Base-by-base conservation (phyloP, 2,329 filamentous ascomycete genomes). In the Ophiostoma triangulosporum region DNA sequence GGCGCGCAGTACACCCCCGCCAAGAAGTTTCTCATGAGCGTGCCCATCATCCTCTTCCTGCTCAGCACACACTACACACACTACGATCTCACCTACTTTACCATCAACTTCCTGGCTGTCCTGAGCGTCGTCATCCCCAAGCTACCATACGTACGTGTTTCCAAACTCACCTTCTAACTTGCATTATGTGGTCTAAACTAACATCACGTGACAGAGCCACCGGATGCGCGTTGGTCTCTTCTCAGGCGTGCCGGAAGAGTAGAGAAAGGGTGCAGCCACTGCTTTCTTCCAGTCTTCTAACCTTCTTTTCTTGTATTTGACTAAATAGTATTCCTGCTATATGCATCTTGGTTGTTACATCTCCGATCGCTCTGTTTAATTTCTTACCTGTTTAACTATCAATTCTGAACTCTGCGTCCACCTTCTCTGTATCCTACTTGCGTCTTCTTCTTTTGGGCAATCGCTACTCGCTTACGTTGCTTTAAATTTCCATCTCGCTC, bases 1-100 rank as follows among this genome's bases (percentile, higher is more conserved):
- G 93, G 93, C 48, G 93, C 93, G 62, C 93, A 98, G 69, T 98
- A 97, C 73, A 98, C 93, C 1, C 93, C 93, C 4, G 88, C 93
- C 60, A 98, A 98, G 77, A 98, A 98, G 70, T 98, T 98, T 65
- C 76, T 98, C 56, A 82, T 97, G 62, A 88, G 85, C 64, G 91
- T 97, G 32, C 93, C 93, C 36, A 95, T 98, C 63, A 78, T 90
- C 59, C 78, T 98, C 59, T 98, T 98, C 69, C 78, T 98, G 54
- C 76, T 97, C 63, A 97, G 91, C 77, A 98, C 93, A 24, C 93
- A 98, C 70, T 98, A 97, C 71, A 97, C 93, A 48, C 91, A 97
- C 70, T 98, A 97, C 74, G 91, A 96, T 70, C 69, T 96, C 66
- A 86, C 88, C 45, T 97, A 95, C 70, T 98, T 98, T 66, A 88